Evolutionary conservation across 1,284 basidiomycete species (phyloP).

Genomic region (Ceratobasidium sp.): DNA sequence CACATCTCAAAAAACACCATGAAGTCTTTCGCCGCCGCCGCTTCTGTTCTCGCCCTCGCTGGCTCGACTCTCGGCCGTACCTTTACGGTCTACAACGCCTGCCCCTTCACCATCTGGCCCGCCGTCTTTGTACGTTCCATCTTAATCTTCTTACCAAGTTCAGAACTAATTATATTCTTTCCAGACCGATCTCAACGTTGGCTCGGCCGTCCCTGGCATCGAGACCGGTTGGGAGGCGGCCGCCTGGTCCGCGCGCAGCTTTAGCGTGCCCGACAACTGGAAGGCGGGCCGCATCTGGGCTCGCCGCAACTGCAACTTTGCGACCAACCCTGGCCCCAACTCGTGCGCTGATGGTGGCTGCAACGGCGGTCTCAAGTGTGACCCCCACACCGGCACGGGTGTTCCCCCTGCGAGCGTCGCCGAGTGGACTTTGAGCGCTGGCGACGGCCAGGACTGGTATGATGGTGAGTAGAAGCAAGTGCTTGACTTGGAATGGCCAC

Average conservation of each 20-base stretch:
- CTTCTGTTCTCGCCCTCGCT: conserved; percentile 51
- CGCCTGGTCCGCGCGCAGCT: conserved; percentile 53
- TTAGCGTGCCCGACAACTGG: conserved; percentile 58
- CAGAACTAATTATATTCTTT: background rate
- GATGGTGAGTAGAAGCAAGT: conserved; percentile 45
- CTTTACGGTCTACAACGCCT: conserved; percentile 57
- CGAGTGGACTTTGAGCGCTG: conserved; percentile 48
- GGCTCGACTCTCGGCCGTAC: conserved; percentile 56
- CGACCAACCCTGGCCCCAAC: conserved; percentile 51
- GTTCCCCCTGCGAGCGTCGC: conserved; percentile 52
- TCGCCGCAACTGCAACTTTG: conserved; percentile 59
- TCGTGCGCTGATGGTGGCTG: conserved; percentile 46
- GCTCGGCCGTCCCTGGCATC: conserved; percentile 51
- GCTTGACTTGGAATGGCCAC: background rate
- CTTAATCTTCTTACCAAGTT: background rate
- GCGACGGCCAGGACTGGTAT: conserved; percentile 48
- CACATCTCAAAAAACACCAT: conserved; percentile 28
- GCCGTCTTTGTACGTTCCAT: conserved; percentile 46
- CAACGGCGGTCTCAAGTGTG: conserved; percentile 49
- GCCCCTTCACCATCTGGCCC: conserved; percentile 59
- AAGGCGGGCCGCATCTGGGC: conserved; percentile 58
- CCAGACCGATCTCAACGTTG: conserved; percentile 31
- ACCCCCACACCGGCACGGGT: conserved; percentile 47
- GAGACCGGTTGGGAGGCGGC: conserved; percentile 56
- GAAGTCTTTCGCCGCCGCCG: conserved; percentile 43